A percentile compares a stretch with the other conserved stretches of the same genome.
Evolutionary conservation across 768 basidiomycete species (phyloP).

Genomic region (Lenzites betulinus): DNA sequence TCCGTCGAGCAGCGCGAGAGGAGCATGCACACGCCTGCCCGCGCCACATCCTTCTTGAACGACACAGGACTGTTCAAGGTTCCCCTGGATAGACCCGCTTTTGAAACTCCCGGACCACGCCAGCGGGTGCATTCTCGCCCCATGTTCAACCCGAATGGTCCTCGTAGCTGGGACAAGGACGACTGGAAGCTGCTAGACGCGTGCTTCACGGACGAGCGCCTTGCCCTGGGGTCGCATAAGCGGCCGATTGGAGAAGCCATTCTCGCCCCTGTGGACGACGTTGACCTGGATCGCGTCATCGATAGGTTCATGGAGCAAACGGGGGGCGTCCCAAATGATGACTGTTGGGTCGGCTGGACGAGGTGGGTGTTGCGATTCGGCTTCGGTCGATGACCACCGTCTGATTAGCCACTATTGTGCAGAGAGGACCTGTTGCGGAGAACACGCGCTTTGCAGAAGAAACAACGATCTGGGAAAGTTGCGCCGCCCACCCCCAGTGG

Average conservation of each 20-base stretch:
- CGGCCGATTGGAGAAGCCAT: constrained; percentile 32
- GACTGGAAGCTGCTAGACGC: constrained; percentile 83
- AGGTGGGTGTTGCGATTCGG: constrained; percentile 43
- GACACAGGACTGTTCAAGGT: constrained; percentile 2
- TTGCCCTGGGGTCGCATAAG: constrained; percentile 44
- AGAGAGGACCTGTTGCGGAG: constrained; percentile 57
- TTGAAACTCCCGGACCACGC: constrained; percentile 14
- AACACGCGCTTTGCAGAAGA: constrained; percentile 56
- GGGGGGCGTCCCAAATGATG: constrained; percentile 40
- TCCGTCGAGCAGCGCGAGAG: constrained; percentile 26
- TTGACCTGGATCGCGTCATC: constrained; percentile 60
- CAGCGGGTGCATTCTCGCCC: constrained; percentile 6
- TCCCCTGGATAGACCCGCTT: constrained; percentile 8
- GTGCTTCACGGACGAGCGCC: constrained; percentile 73
- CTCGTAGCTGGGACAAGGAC: constrained; percentile 62
- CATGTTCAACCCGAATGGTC: constrained; percentile 13
- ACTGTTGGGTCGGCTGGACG: constrained; percentile 50
- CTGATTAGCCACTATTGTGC: background rate
- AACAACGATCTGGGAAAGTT: constrained; percentile 57
- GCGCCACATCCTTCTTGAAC: constrained; percentile 5
- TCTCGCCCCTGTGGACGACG: constrained; percentile 53
- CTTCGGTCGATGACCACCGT: background rate
- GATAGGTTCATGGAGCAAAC: constrained; percentile 53
- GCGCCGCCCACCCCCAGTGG: constrained; percentile 56
- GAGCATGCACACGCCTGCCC: constrained; percentile 14